Base-by-base conservation (phyloP, 2,329 filamentous ascomycete genomes). In the Mycosphaerelloides madeirae region DNA sequence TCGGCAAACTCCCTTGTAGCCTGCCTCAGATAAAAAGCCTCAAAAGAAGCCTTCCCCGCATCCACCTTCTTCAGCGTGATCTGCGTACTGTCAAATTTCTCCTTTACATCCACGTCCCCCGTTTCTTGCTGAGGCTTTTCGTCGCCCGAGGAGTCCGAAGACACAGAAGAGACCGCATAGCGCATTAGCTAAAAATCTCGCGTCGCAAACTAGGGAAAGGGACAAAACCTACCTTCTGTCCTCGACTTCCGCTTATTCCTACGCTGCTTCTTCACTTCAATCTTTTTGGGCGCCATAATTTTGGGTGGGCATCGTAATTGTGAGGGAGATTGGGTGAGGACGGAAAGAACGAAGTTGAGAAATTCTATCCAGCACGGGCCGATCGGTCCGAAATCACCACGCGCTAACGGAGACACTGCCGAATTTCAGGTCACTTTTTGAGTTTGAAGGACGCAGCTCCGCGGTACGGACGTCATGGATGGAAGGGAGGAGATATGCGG, bases 1-100 rank as follows among this genome's bases (percentile, higher is more conserved):
- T 87, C 82, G 11, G 81, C 79, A 44, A 90, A 80, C 62, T 89
- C 85, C 39, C 74, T 70, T 0, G 85, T 86, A 5, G 81, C 71
- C 47, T 78, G 80, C 56, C 84, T 80, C 36, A 89, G 76, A 63
- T 88, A 88, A 62, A 80, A 83, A 8, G 79, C 70, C 7, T 75
- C 71, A 65, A 87, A 87, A 65, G 87, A 87, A 25, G 55, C 50
- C 41, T 60, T 49, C 20, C 64, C 55, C 3, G 54, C 41, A 22
- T 57, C 50, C 3, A 33, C 18, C 5, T 41, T 33, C 29, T n/a
- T n/a, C n/a, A n/a, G n/a, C n/a, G n/a, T n/a, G n/a, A n/a, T n/a
- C n/a, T 52, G 25, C 8, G 47, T 16, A 31, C 43, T 43, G 25
- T 13, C 12, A 36, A 43, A 8, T 7, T 29, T 14, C 16, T 49